Percentiles rank a stretch among this genome's conserved stretches.
Evolutionary conservation across 2,329 filamentous ascomycete genomes (phyloP).

Genomic region (Gnomoniopsis sp.): DNA sequence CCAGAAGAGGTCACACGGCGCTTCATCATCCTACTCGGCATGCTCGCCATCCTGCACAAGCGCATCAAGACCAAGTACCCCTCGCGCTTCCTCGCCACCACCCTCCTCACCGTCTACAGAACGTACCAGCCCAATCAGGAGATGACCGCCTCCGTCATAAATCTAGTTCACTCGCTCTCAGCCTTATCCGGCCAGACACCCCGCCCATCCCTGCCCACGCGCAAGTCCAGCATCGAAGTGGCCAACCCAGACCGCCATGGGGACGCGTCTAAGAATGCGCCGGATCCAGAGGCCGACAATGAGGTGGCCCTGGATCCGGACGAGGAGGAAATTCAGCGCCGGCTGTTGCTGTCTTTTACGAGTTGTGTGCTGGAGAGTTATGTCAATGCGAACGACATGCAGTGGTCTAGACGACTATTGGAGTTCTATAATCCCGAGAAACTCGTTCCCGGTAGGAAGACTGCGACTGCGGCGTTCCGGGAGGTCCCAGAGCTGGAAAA

Average conservation of each 20-base stretch:
- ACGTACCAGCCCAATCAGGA: slow-evolving; percentile 64
- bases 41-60: slow-evolving; percentile 70
- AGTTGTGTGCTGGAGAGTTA: slow-evolving; percentile 75
- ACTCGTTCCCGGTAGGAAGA: slow-evolving; percentile 58
- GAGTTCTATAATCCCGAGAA: slow-evolving; percentile 66
- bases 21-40: slow-evolving; percentile 67
- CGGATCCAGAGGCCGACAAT: slow-evolving; percentile 60
- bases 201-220: slow-evolving; percentile 58
- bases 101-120: slow-evolving; percentile 67
- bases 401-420: slow-evolving; percentile 62
- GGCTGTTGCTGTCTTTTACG: slow-evolving; percentile 71
- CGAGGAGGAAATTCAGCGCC: slow-evolving; percentile 60
- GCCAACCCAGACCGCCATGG: slow-evolving; percentile 54
- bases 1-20: slow-evolving; percentile 31
- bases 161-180: slow-evolving; percentile 67
- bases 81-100: slow-evolving; percentile 73
- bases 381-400: slow-evolving; percentile 56
- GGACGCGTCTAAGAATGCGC: slow-evolving; percentile 52
- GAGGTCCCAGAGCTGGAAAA: slow-evolving; percentile 59
- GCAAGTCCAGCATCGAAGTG: slow-evolving; percentile 55
- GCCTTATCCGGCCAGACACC: slow-evolving; percentile 51
- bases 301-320: slow-evolving; percentile 40
- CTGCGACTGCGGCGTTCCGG: slow-evolving; percentile 61
- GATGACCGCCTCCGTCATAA: slow-evolving; percentile 66
- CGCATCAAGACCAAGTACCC: slow-evolving; percentile 75